Base-by-base conservation (phyloP, 108 stramenopile genomes). In the Stephanodiscus minutulus region DNA sequence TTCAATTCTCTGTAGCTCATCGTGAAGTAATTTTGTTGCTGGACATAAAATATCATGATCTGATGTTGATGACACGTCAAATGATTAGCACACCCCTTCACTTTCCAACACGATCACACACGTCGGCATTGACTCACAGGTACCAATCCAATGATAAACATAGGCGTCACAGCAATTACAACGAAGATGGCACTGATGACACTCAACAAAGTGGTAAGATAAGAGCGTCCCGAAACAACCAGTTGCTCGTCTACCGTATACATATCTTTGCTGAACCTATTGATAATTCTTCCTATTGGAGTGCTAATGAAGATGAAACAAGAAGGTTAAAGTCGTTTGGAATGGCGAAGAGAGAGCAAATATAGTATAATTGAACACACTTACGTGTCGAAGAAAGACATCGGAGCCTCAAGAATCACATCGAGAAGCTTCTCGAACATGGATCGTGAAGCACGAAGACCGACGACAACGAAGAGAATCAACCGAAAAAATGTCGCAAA, bases 221-320 rank as follows among this genome's bases (percentile, higher is more conserved):
- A 96, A 25, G 76, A 87, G 44, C 88, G 65, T 5, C 91, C 47
- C 1, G 96, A 85, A 10, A 49, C 60, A 52, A 94, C 78, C 4
- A 99, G 81, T 48, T 88, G 61, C 71, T 97, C 93, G 80, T 99
- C 99, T 17, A 99, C 71, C 0, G 96, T 96, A 75, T 97, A 95
- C 46, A 97, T 72, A 73, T 99, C 98, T 80, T 87, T 90, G 70
- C 74, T 74, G 76, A 95, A 93, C n/a, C 93, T 52, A 48, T 93
- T 93, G 17, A 90, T 60, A 27, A 90, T 76, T 36, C 89, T 77
- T 43, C 89, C 92, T n/a, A 85, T 55, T 15, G 82, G 82, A 12
- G 82, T 85, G 15, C 74, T 83, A 46, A 57, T 46, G 15, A 43
- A 49, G 69, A 70, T 15, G 22, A 61, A 21, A 47, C 17, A 46